A percentile compares a stretch with the other conserved stretches of the same genome.
Evolutionary conservation across 768 basidiomycete genomes (phyloP).

Genomic region (Boletus edulis): DNA sequence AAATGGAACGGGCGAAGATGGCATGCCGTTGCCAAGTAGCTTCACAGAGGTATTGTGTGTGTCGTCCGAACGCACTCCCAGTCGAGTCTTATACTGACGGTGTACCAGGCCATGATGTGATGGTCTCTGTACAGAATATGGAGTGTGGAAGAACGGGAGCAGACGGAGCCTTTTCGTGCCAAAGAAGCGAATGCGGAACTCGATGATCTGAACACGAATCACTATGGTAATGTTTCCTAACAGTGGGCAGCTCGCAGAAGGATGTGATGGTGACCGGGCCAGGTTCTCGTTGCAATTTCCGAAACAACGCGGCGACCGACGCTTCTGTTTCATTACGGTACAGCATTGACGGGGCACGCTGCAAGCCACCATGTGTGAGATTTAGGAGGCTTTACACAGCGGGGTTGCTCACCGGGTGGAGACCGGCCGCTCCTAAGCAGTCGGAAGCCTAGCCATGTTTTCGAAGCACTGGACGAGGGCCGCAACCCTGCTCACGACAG

Average conservation of each 20-base stretch:
- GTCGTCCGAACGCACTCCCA: conserved; percentile 6
- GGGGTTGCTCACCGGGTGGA: conserved; percentile 13
- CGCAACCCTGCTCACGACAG: conserved; percentile 64
- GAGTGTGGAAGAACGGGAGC: no score
- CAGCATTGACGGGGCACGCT: no score
- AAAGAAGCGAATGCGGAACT: conserved; percentile 13
- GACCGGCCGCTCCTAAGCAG: conserved; percentile 6
- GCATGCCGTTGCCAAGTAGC: conserved; percentile 21
- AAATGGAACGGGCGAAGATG: conserved; percentile 25
- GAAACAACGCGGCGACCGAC: no score
- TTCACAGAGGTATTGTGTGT: conserved; percentile 17
- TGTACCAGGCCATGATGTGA: conserved; percentile 18
- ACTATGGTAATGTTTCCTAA: background rate
- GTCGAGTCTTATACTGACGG: conserved; percentile 19
- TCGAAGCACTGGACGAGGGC: conserved; percentile 71
- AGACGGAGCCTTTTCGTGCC: conserved; percentile 5
- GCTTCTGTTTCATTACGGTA: conserved; percentile 10
- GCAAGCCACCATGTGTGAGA: no score
- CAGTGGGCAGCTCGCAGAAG: background rate
- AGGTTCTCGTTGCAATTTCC: no score
- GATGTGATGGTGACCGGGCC: conserved; percentile 16
- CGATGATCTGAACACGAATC: conserved; percentile 7
- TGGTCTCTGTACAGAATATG: conserved; percentile 18
- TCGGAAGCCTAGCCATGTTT: conserved; percentile 56
- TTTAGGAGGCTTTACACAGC: no score